Evolutionary conservation across 805 yeast genomes (phyloP), one percentile per base, ranked within the genome.

Genomic region (Cyberlindnera subsufficiens): DNA sequence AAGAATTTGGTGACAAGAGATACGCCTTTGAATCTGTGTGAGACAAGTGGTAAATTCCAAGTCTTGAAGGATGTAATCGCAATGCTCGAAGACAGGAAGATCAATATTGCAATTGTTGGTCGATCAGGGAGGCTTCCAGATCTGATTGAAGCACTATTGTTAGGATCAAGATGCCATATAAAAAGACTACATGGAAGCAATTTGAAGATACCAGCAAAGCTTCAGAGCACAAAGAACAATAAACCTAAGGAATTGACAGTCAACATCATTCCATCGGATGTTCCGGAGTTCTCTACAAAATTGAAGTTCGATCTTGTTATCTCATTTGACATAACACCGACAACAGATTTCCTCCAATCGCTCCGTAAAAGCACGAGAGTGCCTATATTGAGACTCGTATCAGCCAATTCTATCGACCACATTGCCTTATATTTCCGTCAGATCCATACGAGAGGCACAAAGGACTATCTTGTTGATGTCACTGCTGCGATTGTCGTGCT

Each of bases 361-460:
- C 67, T 53, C 46, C 58, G 36, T 43, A 50, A 37, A 29, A 50
- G 42, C 38, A 34, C 49, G 8, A 58, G 54, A 9, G 74, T 84
- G 0, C 82, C 87, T 9, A 65, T 86, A 5, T 56, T 91, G 20
- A 66, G 91, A 31, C 66, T 91, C 19, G 78, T 87, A 3, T 83
- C 96, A 2, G 75, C 82, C 44, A 82, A 86, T 54, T 82, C 95
- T 3, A 78, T 87, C 20, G 96, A 91, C 53, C 98, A 91, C 59
- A 80, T 88, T 48, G 77, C 78, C 47, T 55, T 74, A 44, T 66
- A 72, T 53, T 74, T 79, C 67, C 66, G 64, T 52, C 61, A 52
- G 47, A 51, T 29, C 14, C 56, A 39, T 48, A 59, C 48, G 51
- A 10, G 51, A 47, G 45, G 64, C 51, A 33, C 67, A 30, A 58